Base-by-base conservation (phyloP, 352 stramenopile genomes). In the Pythium apleroticum region DNA sequence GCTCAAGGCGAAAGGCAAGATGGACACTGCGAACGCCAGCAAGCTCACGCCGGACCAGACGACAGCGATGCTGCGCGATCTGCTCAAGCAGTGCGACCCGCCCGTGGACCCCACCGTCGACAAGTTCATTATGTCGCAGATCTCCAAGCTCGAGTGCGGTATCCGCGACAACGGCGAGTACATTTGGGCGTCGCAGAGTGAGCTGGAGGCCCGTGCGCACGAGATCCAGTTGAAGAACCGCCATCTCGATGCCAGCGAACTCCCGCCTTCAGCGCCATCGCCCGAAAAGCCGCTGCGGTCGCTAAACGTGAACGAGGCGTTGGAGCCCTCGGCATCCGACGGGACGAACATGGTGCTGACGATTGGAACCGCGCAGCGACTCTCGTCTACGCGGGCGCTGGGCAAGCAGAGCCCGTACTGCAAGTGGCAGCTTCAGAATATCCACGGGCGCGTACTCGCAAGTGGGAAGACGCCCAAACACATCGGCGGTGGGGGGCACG, bases 71-170 rank as follows among this genome's bases (percentile, higher is more conserved):
- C 58, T 76, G 1, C 58, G 58, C 1, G 61, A 62, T 3, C 27
- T 76, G 4, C 45, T 76, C 10, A 52, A 25, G 22, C 17, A 66
- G 0, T 37, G 57, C 12, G 49, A 71, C n/a, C 28, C 37, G 4
- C 8, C 27, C 0, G 70, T 76, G n/a, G 31, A 73, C 14, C 28
- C 66, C 14, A 52, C 22, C 19, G 22, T 28, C n/a, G 33, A 41
- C 33, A 14, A 41, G 33, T 35, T 66, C 8, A 27, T 50, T 7
- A 70, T 76, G 48, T 50, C 60, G 8, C 22, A 43, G 19, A 62
- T 76, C 33, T 66, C 69, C 1, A 49, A 54, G 7, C 57, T 76
- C 46, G 69, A 70, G 28, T 76, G 60, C 25, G 69, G 57, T 4
- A 39, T 68, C 55, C 35, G 22, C 4, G 31, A 46, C n/a, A 65